These are phyloP conservation scores for Kodamaea lidongshanica DNA, from an alignment of 805 yeast genomes.

Conservation along the genomic window DNA sequence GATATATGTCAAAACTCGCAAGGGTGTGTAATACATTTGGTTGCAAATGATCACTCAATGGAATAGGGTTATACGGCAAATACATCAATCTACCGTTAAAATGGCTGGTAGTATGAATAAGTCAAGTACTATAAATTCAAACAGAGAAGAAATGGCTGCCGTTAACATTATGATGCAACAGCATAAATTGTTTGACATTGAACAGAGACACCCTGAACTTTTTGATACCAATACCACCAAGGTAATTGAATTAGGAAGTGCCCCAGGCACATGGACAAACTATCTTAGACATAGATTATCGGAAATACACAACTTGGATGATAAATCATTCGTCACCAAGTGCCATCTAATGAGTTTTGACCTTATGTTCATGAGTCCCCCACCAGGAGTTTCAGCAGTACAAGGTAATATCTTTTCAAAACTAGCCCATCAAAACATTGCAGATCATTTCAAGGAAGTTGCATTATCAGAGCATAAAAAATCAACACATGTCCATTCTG, in stretches of 20 bases:
- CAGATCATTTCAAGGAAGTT: constrained; percentile 24
- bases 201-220: constrained; percentile 19
- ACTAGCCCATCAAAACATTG: constrained; percentile 21
- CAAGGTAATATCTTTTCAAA: constrained; percentile 84
- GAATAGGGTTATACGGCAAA: too few species aligned
- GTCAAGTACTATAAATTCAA: constrained; percentile 4
- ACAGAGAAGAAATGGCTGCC: constrained; percentile 23
- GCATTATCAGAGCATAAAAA: constrained; percentile 13
- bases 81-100: not conserved
- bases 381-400: constrained; percentile 67
- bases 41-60: too few species aligned
- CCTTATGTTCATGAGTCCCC: constrained; percentile 71
- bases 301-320: constrained; percentile 24
- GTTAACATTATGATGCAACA: constrained; percentile 18
- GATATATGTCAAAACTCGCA: constrained; percentile 1
- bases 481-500: constrained; percentile 4
- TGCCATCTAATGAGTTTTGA: constrained; percentile 42
- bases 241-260: constrained; percentile 35
- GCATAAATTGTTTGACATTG: constrained; percentile 23
- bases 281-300: constrained; percentile 24
- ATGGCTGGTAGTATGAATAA: not conserved
- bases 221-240: constrained; percentile 22
- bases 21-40: too few species aligned
- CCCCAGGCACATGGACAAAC: constrained; percentile 38
- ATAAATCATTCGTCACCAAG: constrained; percentile 20